A percentile compares a stretch with the other conserved stretches of the same genome.
Conservation (phyloP, 805 yeast species). For the Candida parachauliodes region DNA sequence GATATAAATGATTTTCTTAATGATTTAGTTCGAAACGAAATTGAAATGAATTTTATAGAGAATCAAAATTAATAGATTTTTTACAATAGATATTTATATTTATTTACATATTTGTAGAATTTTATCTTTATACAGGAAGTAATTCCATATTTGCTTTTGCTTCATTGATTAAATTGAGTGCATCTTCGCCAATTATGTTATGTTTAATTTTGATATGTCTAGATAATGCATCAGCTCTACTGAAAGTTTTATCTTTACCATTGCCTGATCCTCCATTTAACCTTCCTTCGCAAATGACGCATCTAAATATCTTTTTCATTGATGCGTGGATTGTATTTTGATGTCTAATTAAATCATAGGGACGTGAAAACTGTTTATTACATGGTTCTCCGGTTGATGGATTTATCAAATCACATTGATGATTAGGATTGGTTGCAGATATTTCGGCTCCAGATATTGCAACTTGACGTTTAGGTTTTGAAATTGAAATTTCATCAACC, state of each 20-base stretch:
- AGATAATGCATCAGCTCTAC: conserved; percentile 45
- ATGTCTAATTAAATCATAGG: conserved; percentile 44
- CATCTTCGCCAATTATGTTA: conserved; percentile 61
- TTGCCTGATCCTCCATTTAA: conserved; percentile 47
- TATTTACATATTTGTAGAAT: conserved; percentile 1
- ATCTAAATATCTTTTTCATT: conserved; percentile 42
- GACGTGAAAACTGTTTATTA: conserved; percentile 77
- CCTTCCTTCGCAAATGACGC: conserved; percentile 46
- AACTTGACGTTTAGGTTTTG: neutral
- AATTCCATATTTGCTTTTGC: conserved; percentile 79
- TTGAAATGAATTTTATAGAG: conserved; percentile 1
- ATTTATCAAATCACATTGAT: conserved; percentile 57
- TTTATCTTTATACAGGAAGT: conserved; percentile 19
- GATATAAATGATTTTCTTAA: conserved; percentile 2
- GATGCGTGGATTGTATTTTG: conserved; percentile 48
- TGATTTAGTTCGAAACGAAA: conserved; percentile 1
- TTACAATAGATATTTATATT: neutral
- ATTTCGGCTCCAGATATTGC: conserved; percentile 27
- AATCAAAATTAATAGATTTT: neutral
- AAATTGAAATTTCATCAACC: neutral
- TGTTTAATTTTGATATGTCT: conserved; percentile 75
- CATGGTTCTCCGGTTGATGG: conserved; percentile 65
- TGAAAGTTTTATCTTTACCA: conserved; percentile 46
- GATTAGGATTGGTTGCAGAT: conserved; percentile 36
- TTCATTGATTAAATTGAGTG: conserved; percentile 65